These are phyloP conservation scores for Fusarium longipes DNA, from an alignment of 2,329 filamentous ascomycete genomes.

Conservation along the genomic window DNA sequence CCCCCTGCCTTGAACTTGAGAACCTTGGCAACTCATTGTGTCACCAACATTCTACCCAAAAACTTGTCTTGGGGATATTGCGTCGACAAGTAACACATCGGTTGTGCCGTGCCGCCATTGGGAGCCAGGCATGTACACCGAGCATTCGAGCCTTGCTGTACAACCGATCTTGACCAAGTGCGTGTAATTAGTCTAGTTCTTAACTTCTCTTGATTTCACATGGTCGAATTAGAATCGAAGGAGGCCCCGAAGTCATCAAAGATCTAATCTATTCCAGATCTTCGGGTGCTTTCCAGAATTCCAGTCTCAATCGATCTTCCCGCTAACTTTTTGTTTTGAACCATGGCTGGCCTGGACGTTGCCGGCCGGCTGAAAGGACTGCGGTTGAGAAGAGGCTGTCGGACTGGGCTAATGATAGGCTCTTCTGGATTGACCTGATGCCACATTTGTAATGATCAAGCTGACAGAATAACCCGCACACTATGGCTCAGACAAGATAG, in stretches of 20 bases:
- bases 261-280: conserved; percentile 7
- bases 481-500: not conserved
- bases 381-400: not conserved
- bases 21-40: conserved; percentile 11
- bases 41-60: conserved; percentile 17
- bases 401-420: not conserved
- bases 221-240: not conserved
- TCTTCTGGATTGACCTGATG: conserved; percentile 9
- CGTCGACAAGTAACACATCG: conserved; percentile 14
- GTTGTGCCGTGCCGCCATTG: conserved; percentile 23
- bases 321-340: not conserved
- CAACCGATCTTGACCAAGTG: conserved; percentile 3
- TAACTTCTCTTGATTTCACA: not conserved
- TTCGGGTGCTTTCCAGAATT: conserved; percentile 1
- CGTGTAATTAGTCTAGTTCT: not conserved
- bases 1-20: conserved; percentile 4
- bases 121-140: not conserved
- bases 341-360: conserved; percentile 13
- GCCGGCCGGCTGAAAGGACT: not conserved
- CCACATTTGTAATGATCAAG: not conserved
- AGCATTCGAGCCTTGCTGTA: conserved; percentile 21
- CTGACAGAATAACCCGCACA: conserved; percentile 15
- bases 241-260: not conserved
- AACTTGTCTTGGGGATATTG: conserved; percentile 21
- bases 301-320: not conserved